These are phyloP conservation scores for Coemansia sp. DNA, from an alignment of 192 early-diverging fungal species.

Conservation along the genomic window DNA sequence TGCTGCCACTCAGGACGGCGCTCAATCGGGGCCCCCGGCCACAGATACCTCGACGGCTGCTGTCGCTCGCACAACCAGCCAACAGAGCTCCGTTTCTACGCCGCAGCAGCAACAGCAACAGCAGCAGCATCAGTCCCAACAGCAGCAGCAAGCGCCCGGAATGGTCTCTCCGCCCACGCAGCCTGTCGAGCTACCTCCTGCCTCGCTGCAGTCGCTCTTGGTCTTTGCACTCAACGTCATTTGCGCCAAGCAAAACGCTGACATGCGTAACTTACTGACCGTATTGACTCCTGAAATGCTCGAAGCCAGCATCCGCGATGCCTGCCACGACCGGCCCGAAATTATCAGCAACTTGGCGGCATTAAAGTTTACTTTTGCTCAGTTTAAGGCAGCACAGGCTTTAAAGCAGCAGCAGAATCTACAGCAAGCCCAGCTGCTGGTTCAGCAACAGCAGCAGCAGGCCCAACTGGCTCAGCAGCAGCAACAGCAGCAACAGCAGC, in stretches of 20 bases:
- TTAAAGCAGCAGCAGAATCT: neutral
- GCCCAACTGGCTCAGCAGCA: conserved; percentile 9
- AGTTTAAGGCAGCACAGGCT: conserved; percentile 15
- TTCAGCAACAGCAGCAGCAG: conserved; percentile 15
- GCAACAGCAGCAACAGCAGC: conserved; percentile 15
- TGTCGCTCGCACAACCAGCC: conserved; percentile 2
- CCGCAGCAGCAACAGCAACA: conserved; percentile 8
- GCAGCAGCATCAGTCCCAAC: neutral
- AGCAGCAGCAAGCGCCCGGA: neutral
- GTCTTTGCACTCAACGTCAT: conserved; percentile 11
- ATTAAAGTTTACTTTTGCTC: conserved; percentile 18
- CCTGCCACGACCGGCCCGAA: conserved; percentile 29
- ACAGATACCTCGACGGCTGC: neutral
- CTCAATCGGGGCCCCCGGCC: neutral
- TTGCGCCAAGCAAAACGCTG: conserved; percentile 13
- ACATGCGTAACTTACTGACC: conserved; percentile 19
- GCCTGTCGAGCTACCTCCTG: conserved; percentile 1
- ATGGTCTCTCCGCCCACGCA: conserved; percentile 27
- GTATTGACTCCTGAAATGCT: conserved; percentile 29
- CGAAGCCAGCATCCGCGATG: conserved; percentile 30
- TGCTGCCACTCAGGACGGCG: neutral
- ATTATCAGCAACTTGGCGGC: conserved; percentile 14
- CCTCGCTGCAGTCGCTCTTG: conserved; percentile 15
- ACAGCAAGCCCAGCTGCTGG: conserved; percentile 13
- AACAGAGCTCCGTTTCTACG: neutral